Evolutionary conservation across 257 asterid species (phyloP).

Genomic region (Nicotiana undulata): DNA sequence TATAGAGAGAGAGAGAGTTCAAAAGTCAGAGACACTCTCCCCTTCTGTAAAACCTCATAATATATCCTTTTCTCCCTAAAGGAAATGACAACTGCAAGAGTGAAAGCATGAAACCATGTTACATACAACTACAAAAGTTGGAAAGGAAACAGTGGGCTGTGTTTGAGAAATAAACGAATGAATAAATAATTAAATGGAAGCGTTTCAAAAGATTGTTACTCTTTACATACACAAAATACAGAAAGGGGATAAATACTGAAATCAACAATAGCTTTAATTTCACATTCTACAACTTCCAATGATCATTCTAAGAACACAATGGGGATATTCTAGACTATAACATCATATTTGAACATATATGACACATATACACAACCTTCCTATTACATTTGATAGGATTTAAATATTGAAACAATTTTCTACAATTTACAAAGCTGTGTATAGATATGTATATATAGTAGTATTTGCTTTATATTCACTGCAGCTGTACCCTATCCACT

Average conservation of each 20-base stretch:
- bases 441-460: slow-evolving; percentile 1
- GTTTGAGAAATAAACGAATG: background rate
- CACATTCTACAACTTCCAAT: background rate
- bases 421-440: slow-evolving; percentile 37
- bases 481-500: slow-evolving; percentile 31
- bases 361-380: slow-evolving; percentile 12
- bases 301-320: background rate
- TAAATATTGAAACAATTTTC: slow-evolving; percentile 3
- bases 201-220: background rate
- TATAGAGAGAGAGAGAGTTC: too few species aligned
- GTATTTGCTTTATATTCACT: slow-evolving; percentile 22
- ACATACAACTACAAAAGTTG: background rate
- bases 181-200: background rate
- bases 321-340: slow-evolving; percentile 1
- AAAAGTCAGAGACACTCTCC: too few species aligned
- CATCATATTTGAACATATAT: background rate
- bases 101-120: background rate
- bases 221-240: background rate
- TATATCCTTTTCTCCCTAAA: background rate
- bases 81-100: too few species aligned
- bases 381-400: background rate
- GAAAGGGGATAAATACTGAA: background rate
- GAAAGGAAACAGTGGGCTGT: background rate
- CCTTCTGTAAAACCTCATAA: too few species aligned
- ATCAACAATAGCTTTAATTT: background rate